Percentiles rank a stretch among this genome's conserved stretches.
These are phyloP conservation scores for Gaultheria prostrata DNA, from an alignment of 148 eudicot species.

Conservation along the genomic window DNA sequence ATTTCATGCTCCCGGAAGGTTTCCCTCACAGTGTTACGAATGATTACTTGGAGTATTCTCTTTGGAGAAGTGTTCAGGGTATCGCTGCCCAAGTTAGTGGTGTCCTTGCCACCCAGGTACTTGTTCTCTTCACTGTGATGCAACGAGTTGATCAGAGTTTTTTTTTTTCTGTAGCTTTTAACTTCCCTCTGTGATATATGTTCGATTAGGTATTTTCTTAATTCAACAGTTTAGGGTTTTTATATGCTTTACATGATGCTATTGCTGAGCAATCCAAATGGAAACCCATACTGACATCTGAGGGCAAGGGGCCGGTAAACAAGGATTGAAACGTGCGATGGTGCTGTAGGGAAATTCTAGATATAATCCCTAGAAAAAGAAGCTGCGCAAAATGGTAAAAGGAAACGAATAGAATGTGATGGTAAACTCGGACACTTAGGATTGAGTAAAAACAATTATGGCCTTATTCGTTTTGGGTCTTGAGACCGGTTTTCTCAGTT, in stretches of 20 bases:
- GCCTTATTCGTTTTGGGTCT: too few species aligned
- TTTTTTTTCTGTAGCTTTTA: neutral
- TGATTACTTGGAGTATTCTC: slow-evolving; percentile 88
- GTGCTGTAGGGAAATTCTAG: neutral
- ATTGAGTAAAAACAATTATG: neutral
- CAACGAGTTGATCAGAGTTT: neutral
- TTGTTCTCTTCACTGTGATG: neutral
- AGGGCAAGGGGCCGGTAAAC: neutral
- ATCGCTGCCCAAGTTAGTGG: slow-evolving; percentile 91
- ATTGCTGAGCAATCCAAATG: neutral
- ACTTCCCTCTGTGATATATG: neutral
- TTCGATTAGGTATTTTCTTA: neutral
- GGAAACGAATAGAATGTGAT: neutral
- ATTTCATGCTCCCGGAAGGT: slow-evolving; percentile 89
- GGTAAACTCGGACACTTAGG: neutral
- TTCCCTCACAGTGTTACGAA: slow-evolving; percentile 87
- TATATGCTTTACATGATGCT: neutral
- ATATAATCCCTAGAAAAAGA: neutral
- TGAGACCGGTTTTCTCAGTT: too few species aligned
- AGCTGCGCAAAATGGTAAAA: neutral
- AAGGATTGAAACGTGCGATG: neutral
- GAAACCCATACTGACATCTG: neutral
- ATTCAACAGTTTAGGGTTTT: neutral
- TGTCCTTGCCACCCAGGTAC: slow-evolving; percentile 90
- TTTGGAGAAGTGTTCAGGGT: slow-evolving; percentile 98